Evolutionary conservation across 192 early-diverging fungal species (phyloP), one percentile per base, ranked within the genome.

Genomic region (Coemansia sp.): DNA sequence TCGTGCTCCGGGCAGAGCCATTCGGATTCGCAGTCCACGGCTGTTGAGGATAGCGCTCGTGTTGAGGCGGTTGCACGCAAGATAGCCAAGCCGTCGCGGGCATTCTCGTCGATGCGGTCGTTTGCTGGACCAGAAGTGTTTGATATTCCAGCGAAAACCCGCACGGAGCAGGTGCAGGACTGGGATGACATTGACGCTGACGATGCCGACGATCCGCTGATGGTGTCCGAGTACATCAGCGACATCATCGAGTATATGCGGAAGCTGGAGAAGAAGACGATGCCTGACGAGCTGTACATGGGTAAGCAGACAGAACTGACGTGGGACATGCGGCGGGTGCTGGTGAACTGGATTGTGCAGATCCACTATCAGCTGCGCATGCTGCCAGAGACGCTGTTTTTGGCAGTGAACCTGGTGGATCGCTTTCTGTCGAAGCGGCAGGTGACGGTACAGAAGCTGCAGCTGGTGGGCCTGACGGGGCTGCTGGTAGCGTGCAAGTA

Each of bases 281-380:
- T 93, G 83, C 90, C 94, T 4, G 83, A 91, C 57, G 81, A 89
- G 7, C 23, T 68, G 44, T 97, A 99, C 65, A 92, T 94, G 81
- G 79, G 81, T 23, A 69, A 79, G 26, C 97, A 99, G 70, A 82
- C 84, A 28, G 90, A 94, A 43, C 81, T 99, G 23, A 72, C 79
- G 16, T 96, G 94, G 94, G 85, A 84, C 45, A 97, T 97, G 94
- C 86, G 97, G 54, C 72, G 78, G 47, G 86, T 96, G 23, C 73
- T 99, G n/a, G 80, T 96, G 26, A 92, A 97, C 71, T 99, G 97
- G 97, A 78, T 99, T 0, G 82, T 94, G 42, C 91, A 97, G 65
- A 87, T 93, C 18, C 94, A 97, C 74, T 71, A 83, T 70, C 87
- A 92, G 65, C 91, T 99, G 73, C 86, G 86, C 33, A 80, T 97